Percentiles rank a stretch among this genome's conserved stretches.
These are phyloP conservation scores for Annulohypoxylon nitens DNA, from an alignment of 495 filamentous ascomycete species.

Conservation along the genomic window DNA sequence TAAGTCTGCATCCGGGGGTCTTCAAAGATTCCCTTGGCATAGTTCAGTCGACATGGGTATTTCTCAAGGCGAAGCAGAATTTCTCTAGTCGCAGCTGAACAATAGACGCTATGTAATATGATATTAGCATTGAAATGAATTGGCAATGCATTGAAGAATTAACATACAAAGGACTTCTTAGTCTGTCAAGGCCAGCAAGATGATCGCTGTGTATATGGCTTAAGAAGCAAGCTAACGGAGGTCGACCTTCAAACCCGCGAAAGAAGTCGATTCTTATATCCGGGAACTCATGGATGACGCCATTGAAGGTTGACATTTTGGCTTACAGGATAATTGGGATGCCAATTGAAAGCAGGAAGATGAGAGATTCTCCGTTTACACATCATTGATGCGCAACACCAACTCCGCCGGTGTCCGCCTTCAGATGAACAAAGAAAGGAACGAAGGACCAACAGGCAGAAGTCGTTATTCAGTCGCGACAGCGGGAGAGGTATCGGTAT, in stretches of 20 bases:
- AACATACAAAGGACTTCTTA: constrained; percentile 75
- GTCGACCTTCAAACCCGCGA: constrained; percentile 62
- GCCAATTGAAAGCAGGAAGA: background rate
- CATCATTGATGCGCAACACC: background rate
- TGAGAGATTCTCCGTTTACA: background rate
- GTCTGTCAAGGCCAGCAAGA: constrained; percentile 82
- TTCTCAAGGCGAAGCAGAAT: constrained; percentile 81
- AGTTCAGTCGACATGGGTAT: constrained; percentile 83
- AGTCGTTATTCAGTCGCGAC: background rate
- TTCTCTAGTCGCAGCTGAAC: constrained; percentile 85
- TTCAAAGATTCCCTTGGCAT: constrained; percentile 81
- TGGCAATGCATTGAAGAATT: constrained; percentile 20
- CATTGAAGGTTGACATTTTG: constrained; percentile 85
- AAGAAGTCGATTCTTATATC: constrained; percentile 91
- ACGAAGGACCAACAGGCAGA: background rate
- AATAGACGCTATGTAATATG: constrained; percentile 74
- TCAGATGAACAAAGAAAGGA: background rate
- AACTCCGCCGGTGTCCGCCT: background rate
- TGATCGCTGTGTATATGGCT: constrained; percentile 96
- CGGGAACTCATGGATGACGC: constrained; percentile 77
- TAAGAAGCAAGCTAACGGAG: constrained; percentile 88
- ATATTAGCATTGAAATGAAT: constrained; percentile 16
- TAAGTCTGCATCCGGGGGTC: constrained; percentile 72
- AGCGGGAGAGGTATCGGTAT: background rate
- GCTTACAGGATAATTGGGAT: background rate